A percentile compares a stretch with the other conserved stretches of the same genome.
phyloP scores from a whole-genome alignment of 2,329 filamentous ascomycete species.

The Domatiomyces globalis region DNA sequence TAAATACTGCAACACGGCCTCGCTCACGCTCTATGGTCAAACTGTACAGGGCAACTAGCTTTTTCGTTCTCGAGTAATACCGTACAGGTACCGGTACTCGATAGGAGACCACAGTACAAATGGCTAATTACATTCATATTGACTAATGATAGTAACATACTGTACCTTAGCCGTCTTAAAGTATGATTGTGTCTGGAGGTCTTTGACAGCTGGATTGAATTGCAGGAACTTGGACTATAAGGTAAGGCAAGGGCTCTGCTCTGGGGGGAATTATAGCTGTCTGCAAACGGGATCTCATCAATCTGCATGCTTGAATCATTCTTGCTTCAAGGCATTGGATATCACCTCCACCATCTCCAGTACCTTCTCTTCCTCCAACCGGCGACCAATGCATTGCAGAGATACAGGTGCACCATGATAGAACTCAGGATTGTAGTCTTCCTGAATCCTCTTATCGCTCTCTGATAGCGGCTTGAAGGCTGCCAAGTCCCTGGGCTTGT shows the following conservation, averaged over 20 bases:
- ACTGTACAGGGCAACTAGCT: too few relatives aligned
- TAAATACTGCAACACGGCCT: too few relatives aligned
- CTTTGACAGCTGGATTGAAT: not conserved
- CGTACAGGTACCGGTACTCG: too few relatives aligned
- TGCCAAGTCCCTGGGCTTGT: slow-evolving; percentile 12
- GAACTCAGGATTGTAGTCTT: slow-evolving; percentile 21
- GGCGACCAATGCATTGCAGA: slow-evolving; percentile 20
- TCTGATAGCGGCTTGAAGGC: slow-evolving; percentile 18
- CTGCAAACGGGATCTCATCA: not conserved
- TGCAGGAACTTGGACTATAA: not conserved
- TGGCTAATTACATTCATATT: too few relatives aligned
- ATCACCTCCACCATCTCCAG: slow-evolving; percentile 27
- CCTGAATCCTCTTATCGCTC: slow-evolving; percentile 20
- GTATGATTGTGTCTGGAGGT: too few relatives aligned
- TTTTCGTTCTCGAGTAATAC: too few relatives aligned
- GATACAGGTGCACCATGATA: slow-evolving; percentile 22
- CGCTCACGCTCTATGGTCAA: too few relatives aligned
- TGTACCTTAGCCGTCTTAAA: too few relatives aligned
- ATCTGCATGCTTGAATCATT: not conserved
- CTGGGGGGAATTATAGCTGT: too few relatives aligned
- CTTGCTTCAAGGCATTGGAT: slow-evolving; percentile 20
- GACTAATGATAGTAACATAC: too few relatives aligned
- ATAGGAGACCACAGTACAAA: too few relatives aligned
- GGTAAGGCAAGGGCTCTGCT: not conserved
- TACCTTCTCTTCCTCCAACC: slow-evolving; percentile 23